A percentile compares a stretch with the other conserved stretches of the same genome.
Conservation (phyloP, 495 filamentous ascomycete genomes). For the Talaromyces liani region DNA sequence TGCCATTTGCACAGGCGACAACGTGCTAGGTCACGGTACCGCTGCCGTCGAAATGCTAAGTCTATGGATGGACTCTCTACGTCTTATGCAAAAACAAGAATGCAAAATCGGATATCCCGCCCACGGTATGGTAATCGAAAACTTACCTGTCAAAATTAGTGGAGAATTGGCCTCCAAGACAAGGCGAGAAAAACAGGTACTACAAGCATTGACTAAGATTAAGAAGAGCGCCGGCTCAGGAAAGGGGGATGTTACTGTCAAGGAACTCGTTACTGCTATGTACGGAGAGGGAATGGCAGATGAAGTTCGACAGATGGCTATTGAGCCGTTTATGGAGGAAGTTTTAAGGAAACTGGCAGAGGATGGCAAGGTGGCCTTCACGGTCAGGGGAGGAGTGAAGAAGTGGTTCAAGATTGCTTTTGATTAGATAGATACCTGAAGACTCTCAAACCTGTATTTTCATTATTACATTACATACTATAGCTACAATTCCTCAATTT, state of each 20-base stretch:
- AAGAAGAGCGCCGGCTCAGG: neutral
- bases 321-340: slow-evolving; percentile 42
- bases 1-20: slow-evolving; percentile 83
- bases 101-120: slow-evolving; percentile 33
- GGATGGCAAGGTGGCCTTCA: slow-evolving; percentile 41
- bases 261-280: slow-evolving; percentile 29
- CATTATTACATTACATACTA: no score
- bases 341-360: slow-evolving; percentile 41
- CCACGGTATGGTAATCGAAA: slow-evolving; percentile 27
- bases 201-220: slow-evolving; percentile 16
- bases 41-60: slow-evolving; percentile 29
- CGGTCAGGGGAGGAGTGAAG: slow-evolving; percentile 27
- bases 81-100: slow-evolving; percentile 18
- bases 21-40: slow-evolving; percentile 38
- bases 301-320: slow-evolving; percentile 17
- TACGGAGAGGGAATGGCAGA: slow-evolving; percentile 25
- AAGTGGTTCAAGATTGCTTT: slow-evolving; percentile 26
- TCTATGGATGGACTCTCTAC: slow-evolving; percentile 27
- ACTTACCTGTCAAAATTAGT: slow-evolving; percentile 25
- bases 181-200: slow-evolving; percentile 28
- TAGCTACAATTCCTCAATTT: no score
- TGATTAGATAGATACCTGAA: no score
- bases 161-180: slow-evolving; percentile 24
- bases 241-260: slow-evolving; percentile 25
- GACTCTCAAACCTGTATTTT: no score